These are phyloP conservation scores for Kickxella alabastrina DNA, from an alignment of 192 early-diverging fungal species.

Conservation along the genomic window DNA sequence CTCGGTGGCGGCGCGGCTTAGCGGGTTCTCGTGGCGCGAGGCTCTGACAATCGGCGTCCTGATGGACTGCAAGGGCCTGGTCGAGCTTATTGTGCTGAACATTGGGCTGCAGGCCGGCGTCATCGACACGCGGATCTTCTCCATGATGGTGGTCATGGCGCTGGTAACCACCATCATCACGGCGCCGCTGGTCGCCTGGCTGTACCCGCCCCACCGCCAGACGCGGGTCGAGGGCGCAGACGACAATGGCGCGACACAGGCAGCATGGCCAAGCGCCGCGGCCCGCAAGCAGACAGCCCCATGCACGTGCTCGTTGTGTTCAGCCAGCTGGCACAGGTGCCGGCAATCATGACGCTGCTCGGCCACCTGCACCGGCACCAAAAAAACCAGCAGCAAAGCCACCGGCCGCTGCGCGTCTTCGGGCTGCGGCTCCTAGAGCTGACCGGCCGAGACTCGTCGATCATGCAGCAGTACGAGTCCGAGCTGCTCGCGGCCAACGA, in stretches of 20 bases:
- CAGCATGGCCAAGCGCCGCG: slow-evolving; percentile 15
- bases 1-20: slow-evolving; percentile 60
- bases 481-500: slow-evolving; percentile 62
- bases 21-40: slow-evolving; percentile 76
- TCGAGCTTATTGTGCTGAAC: slow-evolving; percentile 95
- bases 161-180: slow-evolving; percentile 88
- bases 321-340: slow-evolving; percentile 62
- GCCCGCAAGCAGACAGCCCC: slow-evolving; percentile 25
- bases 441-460: slow-evolving; percentile 72
- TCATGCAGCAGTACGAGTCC: slow-evolving; percentile 73
- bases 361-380: slow-evolving; percentile 54
- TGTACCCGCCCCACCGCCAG: slow-evolving; percentile 75
- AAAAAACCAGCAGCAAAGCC: slow-evolving; percentile 14
- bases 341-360: slow-evolving; percentile 66
- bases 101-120: slow-evolving; percentile 83
- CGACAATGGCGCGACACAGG: slow-evolving; percentile 12
- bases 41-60: slow-evolving; percentile 80
- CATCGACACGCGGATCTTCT: slow-evolving; percentile 67
- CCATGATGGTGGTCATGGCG: slow-evolving; percentile 78
- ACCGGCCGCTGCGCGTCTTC: slow-evolving; percentile 40
- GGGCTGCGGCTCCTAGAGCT: slow-evolving; percentile 79
- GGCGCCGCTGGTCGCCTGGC: slow-evolving; percentile 63
- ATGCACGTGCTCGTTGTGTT: slow-evolving; percentile 57
- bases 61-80: slow-evolving; percentile 96
- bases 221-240: slow-evolving; percentile 27